Conservation (phyloP, 2,329 filamentous ascomycete genomes). For the Aureobasidium sp. region DNA sequence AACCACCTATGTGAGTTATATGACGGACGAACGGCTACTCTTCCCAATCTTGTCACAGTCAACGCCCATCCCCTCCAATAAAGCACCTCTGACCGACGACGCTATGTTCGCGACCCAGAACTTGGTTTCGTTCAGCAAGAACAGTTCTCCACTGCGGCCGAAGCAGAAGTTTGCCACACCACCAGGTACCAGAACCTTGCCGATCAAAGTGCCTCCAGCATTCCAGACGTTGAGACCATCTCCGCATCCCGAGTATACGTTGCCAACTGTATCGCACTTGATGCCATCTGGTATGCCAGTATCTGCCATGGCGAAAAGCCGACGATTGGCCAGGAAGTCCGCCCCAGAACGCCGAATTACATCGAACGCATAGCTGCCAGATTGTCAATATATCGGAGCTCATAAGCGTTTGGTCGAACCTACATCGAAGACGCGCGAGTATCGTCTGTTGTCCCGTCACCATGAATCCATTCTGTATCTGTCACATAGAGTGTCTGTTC, state of each 20-base stretch:
- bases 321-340: constrained; percentile 16
- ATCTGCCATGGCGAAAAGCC: constrained; percentile 17
- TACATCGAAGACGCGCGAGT: constrained; percentile 44
- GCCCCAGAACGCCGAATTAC: constrained; percentile 23
- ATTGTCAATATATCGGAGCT: neutral
- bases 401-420: constrained; percentile 18
- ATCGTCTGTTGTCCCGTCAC: constrained; percentile 36
- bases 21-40: neutral
- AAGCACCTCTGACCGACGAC: constrained; percentile 7
- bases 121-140: constrained; percentile 36
- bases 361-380: constrained; percentile 23
- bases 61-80: constrained; percentile 10
- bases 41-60: neutral
- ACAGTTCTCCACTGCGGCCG: constrained; percentile 33
- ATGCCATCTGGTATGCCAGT: constrained; percentile 17
- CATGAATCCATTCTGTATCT: constrained; percentile 43
- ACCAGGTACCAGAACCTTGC: constrained; percentile 42
- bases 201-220: constrained; percentile 18
- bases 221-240: constrained; percentile 18
- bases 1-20: neutral
- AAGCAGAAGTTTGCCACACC: constrained; percentile 31
- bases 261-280: constrained; percentile 17
- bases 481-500: constrained; percentile 46
- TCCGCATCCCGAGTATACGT: constrained; percentile 18
- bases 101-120: constrained; percentile 14